phyloP scores from a whole-genome alignment of 139 green algal species.

The Tetraselmis chui region DNA sequence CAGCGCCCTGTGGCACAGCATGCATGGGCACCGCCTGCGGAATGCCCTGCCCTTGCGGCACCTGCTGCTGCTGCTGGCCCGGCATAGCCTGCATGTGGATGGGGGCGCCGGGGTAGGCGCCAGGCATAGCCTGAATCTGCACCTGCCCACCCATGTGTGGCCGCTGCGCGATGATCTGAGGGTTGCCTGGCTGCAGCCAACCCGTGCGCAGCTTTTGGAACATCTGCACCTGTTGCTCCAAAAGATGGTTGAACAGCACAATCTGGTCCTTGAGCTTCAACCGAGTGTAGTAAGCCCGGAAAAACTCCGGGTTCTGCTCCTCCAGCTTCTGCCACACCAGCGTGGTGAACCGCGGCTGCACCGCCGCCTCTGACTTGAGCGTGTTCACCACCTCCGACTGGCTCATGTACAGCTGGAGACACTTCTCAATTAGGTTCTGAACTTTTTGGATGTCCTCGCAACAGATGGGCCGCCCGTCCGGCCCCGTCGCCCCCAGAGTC shows the following conservation, averaged over 20 bases:
- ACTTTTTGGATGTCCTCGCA: slow-evolving; percentile 79
- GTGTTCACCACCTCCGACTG: slow-evolving; percentile 72
- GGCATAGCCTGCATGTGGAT: slow-evolving; percentile 17
- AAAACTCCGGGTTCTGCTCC: slow-evolving; percentile 89
- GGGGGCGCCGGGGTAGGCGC: background rate
- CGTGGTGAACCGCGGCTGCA: slow-evolving; percentile 81
- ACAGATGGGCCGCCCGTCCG: slow-evolving; percentile 45
- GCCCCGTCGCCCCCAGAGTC: background rate
- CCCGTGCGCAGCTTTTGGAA: slow-evolving; percentile 32
- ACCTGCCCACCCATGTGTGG: background rate
- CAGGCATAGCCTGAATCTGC: background rate
- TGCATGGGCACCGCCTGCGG: background rate
- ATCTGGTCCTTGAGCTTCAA: slow-evolving; percentile 86
- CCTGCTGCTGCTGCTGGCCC: background rate
- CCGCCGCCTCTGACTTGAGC: slow-evolving; percentile 45
- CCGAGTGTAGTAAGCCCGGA: slow-evolving; percentile 77
- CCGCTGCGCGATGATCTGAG: background rate
- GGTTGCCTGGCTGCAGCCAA: background rate
- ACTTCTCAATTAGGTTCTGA: slow-evolving; percentile 89
- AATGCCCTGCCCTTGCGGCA: too few species aligned
- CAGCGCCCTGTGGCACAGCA: background rate
- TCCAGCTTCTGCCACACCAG: slow-evolving; percentile 92
- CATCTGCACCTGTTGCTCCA: slow-evolving; percentile 76
- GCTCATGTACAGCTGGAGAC: slow-evolving; percentile 88
- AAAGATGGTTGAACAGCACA: slow-evolving; percentile 87